Evolutionary conservation across 768 basidiomycete genomes (phyloP), one percentile per base, ranked within the genome.

Genomic region (Kwoniella pini): DNA sequence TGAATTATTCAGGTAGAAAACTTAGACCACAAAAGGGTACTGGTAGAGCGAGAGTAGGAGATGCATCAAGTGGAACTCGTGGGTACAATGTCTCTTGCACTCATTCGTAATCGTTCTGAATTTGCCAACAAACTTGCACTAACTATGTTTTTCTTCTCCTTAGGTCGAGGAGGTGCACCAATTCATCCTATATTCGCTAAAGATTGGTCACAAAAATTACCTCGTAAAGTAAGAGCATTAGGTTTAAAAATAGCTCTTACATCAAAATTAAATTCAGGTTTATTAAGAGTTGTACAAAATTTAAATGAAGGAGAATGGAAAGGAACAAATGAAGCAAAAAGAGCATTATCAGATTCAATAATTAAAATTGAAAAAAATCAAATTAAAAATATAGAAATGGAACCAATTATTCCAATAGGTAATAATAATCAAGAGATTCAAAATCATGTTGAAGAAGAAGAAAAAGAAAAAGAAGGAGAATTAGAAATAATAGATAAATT

Each of bases 221-320:
- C 90, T n/a, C 84, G 90, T 64, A 97, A 97, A 80, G 89, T 96
- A 67, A 84, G 91, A 40, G 82, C 90, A 69, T 89, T 97, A 86
- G 95, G 94, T 10, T 87, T 97, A 85, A 85, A 90, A 21, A 88
- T 93, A 51, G 93, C 91, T 2, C 79, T 98, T 44, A 91, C 90
- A 66, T 83, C 85, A 42, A 91, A 92, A 77, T 81, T 95, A 73
- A 84, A 84, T 69, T 88, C 91, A 63, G 83, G 84, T 40, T 79
- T 83, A 42, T 80, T 99, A 13, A 87, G 89, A 48, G 83, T 97
- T 54, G 88, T 95, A 70, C 33, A 71, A n/a, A 60, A 71, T 39
- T 60, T 77, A 7, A 69, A 67, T 31, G 72, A 75, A 53, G 75
- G 62, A 13, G 44, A 52, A 39, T 78, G 75, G 75, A 50, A 48